Base-by-base conservation (phyloP, 805 yeast species). In the Kregervanrija delftensis region DNA sequence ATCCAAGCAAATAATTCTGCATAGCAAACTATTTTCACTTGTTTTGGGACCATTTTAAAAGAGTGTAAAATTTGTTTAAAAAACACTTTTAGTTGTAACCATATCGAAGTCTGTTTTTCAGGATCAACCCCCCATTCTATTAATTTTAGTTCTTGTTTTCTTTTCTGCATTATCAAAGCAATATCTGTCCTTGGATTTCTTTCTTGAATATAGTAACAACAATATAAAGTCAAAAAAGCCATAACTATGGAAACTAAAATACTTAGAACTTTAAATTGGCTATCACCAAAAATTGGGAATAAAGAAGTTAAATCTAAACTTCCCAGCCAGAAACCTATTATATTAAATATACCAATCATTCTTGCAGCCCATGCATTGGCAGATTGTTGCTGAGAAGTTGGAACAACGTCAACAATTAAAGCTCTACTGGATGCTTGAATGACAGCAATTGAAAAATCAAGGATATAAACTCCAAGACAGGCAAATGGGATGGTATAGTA, bases 341-440 rank as follows among this genome's bases (percentile, higher is more conserved):
- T 75, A 48, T 79, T 80, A 49, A 81, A 81, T 1, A 66, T 64
- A 0, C 84, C 80, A 41, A 77, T 76, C 78, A 80, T 69, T 40
- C 81, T 62, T 1, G 84, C 82, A 1, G 83, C 85, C 82, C 81
- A 76, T 1, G 83, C 84, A 55, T 79, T 79, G 9, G 83, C 81
- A 5, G 64, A 53, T 44, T 73, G 76, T 52, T 80, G 85, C 50
- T 77, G 84, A 41, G 65, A 59, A 0, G 77, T 67, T 5, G 81
- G 76, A 8, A 78, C 77, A 49, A 76, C 74, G 53, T 79, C 86
- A 16, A 79, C 83, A 30, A 79, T 76, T 35, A 77, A 67, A 0
- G 86, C 84, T 11, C 86, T 65, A 8, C 77, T 63, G 5, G 81
- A 69, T 1, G 85, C 83, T 51, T 79, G 83, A 43, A 80, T 79